Conservation (phyloP, 108 stramenopile species). For the Cyclotella kingstonii region DNA sequence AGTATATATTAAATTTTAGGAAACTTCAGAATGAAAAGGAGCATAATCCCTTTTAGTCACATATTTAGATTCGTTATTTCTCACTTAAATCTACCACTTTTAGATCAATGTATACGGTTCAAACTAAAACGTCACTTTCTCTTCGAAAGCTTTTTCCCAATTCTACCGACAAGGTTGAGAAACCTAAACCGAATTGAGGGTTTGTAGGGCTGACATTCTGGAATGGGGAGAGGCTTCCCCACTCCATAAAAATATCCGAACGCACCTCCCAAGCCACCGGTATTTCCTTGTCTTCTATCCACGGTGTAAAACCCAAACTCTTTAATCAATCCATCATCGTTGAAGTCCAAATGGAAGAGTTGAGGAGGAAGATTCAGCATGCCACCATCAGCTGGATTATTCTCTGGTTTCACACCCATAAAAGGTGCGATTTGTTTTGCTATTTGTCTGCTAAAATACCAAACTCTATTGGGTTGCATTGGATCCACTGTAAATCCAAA, state of each 20-base stretch:
- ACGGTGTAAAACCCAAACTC: slow-evolving; percentile 72
- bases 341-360: slow-evolving; percentile 45
- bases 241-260: slow-evolving; percentile 75
- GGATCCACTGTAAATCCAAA: slow-evolving; percentile 74
- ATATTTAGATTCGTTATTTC: no score
- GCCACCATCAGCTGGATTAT: no score
- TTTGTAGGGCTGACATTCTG: slow-evolving; percentile 70
- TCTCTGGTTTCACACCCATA: slow-evolving; percentile 48
- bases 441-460: slow-evolving; percentile 54
- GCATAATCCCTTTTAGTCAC: no score
- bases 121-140: no score
- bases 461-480: slow-evolving; percentile 64
- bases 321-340: slow-evolving; percentile 57
- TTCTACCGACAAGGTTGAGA: slow-evolving; percentile 36
- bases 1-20: no score
- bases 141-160: slow-evolving; percentile 37
- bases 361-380: slow-evolving; percentile 61
- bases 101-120: no score
- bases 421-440: slow-evolving; percentile 54
- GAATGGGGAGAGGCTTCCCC: slow-evolving; percentile 65
- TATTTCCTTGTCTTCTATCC: slow-evolving; percentile 76
- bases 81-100: no score
- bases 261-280: slow-evolving; percentile 76
- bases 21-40: no score
- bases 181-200: slow-evolving; percentile 49